Evolutionary conservation across 208 protist species (phyloP).

Genomic region (Histomonas meleagridis): DNA sequence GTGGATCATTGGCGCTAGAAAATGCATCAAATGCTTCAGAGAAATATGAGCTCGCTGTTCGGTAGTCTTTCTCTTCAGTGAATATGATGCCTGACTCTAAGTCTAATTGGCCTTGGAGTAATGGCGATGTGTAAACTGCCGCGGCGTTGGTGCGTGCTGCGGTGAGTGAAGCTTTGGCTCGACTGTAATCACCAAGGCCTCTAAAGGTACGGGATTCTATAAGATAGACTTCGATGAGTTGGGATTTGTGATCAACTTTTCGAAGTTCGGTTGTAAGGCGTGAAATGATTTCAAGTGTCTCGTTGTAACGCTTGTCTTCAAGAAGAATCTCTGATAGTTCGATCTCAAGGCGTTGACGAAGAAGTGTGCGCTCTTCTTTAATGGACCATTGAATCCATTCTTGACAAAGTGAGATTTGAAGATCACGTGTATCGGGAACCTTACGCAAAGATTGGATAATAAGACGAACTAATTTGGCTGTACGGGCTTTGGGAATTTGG

Average conservation of each 20-base stretch:
- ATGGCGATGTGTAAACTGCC: conserved; percentile 89
- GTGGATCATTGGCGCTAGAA: neutral
- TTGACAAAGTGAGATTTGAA: conserved; percentile 71
- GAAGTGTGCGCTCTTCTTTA: conserved; percentile 78
- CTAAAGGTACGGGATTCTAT: conserved; percentile 81
- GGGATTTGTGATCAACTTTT: conserved; percentile 83
- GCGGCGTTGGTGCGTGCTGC: conserved; percentile 84
- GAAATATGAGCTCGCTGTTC: conserved; percentile 22
- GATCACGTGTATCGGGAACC: conserved; percentile 60
- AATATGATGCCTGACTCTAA: neutral
- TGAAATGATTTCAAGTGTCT: conserved; percentile 60
- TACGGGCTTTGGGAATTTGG: conserved; percentile 19
- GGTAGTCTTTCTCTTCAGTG: neutral
- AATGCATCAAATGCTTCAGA: conserved; percentile 33
- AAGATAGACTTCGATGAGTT: conserved; percentile 89
- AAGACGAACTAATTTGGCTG: conserved; percentile 51
- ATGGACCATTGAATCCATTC: conserved; percentile 81
- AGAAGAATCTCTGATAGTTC: conserved; percentile 73
- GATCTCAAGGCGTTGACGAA: conserved; percentile 78
- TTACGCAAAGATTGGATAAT: conserved; percentile 56
- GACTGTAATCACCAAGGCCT: conserved; percentile 71
- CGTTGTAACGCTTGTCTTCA: conserved; percentile 62
- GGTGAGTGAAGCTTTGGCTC: conserved; percentile 78
- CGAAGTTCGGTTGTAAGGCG: conserved; percentile 41
- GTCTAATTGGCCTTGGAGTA: conserved; percentile 64